Evolutionary conservation across 2,329 filamentous ascomycete genomes (phyloP), one percentile per base, ranked within the genome.

Genomic region (Sarocladiaceae sp.): DNA sequence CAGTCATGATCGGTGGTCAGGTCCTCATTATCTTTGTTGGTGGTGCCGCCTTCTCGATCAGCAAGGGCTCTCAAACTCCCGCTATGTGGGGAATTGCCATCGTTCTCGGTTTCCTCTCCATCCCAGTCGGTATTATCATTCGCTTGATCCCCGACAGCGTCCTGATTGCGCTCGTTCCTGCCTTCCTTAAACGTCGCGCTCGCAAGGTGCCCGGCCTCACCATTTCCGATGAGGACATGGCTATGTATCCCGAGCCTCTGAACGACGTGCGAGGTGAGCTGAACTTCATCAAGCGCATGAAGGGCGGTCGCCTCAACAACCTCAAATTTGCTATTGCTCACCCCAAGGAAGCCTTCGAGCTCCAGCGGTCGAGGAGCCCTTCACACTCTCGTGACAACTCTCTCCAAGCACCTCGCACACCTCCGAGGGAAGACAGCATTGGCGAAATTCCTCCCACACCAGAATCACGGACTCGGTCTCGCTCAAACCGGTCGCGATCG

Each of bases 1-100:
- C 78, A 55, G 78, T 96, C 66, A 97, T 97, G 87, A 83, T 93
- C 59, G 92, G 84, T 57, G 90, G 89, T 20, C 93, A 97, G 66
- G 75, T 94, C 23, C 79, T 97, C 69, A 97, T 97, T 65, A 81
- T 97, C 61, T 94, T 89, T 62, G 82, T 96, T 49, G 93, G 93
- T 57, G 88, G 90, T 28, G 71, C 75, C 8, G 90, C 92, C 2
- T 96, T 97, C 75, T 81, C 82, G 48, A 90, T 95, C 55, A 77
- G 77, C 1, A 55, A 65, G 1, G 71, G 75, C 1, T 76, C 69
- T 8, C 77, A 97, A 58, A 84, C 84, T 17, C 80, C 80, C n/a
- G 72, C 78, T 12, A 87, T 96, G 66, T 97, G 93, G 94, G 92
- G 77, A 7, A 87, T 94, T 59, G 96, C 91, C 7, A 79, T 99